phyloP scores from a whole-genome alignment of 768 basidiomycete genomes.

The Pisolithus marmoratus region DNA sequence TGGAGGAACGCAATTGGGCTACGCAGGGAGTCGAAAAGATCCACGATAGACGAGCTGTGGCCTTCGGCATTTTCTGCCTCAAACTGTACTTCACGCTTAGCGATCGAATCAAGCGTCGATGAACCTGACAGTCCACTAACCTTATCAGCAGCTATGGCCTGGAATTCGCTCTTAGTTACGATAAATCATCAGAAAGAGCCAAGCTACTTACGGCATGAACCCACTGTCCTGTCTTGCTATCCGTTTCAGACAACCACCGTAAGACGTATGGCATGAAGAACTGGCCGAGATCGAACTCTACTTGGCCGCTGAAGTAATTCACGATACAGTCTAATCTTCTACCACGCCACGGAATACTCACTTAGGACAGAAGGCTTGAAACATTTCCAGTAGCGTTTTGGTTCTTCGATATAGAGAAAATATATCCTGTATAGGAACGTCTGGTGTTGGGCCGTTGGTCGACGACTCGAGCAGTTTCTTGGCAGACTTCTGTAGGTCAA shows the following conservation, averaged over 20 bases:
- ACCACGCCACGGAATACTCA: conserved; percentile 33
- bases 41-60: conserved; percentile 95
- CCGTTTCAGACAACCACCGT: conserved; percentile 85
- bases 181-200: neutral
- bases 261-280: conserved; percentile 88
- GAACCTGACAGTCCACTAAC: conserved; percentile 33
- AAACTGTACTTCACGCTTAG: conserved; percentile 40
- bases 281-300: conserved; percentile 62
- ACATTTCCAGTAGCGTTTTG: conserved; percentile 73
- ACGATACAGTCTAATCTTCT: neutral
- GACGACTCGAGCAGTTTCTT: conserved; percentile 77
- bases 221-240: conserved; percentile 90
- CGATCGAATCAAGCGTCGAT: neutral
- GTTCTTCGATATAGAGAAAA: conserved; percentile 81
- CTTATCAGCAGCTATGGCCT: conserved; percentile 83
- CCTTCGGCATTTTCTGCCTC: conserved; percentile 74
- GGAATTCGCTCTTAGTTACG: conserved; percentile 8
- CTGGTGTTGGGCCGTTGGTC: conserved; percentile 81
- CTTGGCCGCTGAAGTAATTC: conserved; percentile 37
- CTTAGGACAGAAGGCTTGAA: conserved; percentile 73
- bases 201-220: conserved; percentile 70
- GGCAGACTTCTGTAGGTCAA: conserved; percentile 62
- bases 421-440: conserved; percentile 85
- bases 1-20: conserved; percentile 86
- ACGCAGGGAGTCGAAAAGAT: conserved; percentile 90